A percentile compares a stretch with the other conserved stretches of the same genome.
Evolutionary conservation across 2,329 filamentous ascomycete genomes (phyloP).

Genomic region (Domatiomyces catenatus): DNA sequence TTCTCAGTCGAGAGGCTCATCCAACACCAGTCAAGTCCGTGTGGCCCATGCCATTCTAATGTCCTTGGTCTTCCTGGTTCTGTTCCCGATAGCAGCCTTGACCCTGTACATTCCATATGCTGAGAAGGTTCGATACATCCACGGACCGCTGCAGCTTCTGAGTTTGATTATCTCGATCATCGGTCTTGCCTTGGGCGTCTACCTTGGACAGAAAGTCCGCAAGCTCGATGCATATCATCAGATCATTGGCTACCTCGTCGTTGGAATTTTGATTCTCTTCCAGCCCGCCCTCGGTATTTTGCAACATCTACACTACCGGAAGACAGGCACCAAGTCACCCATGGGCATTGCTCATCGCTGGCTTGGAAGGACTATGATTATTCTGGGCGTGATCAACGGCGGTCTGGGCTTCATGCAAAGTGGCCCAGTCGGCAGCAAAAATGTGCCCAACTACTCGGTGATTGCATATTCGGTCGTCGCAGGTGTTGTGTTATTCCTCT

Average conservation of each 20-base stretch:
- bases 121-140: conserved; percentile 28
- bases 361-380: conserved; percentile 37
- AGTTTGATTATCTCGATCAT: conserved; percentile 33
- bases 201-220: conserved; percentile 28
- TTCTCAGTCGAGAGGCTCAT: conserved; percentile 1
- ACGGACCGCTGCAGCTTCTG: conserved; percentile 33
- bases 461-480: conserved; percentile 38
- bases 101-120: conserved; percentile 24
- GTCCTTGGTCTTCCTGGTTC: conserved; percentile 27
- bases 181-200: conserved; percentile 37
- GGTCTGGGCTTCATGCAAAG: conserved; percentile 38
- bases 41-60: conserved; percentile 28
- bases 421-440: conserved; percentile 23
- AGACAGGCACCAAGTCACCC: conserved; percentile 21
- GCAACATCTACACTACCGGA: conserved; percentile 38
- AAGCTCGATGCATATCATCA: conserved; percentile 31
- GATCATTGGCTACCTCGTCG: conserved; percentile 39
- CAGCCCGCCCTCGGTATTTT: conserved; percentile 37
- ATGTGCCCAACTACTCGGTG: conserved; percentile 20
- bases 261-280: conserved; percentile 39
- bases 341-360: conserved; percentile 37
- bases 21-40: conserved; percentile 3
- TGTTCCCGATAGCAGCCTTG: conserved; percentile 23
- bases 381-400: conserved; percentile 42
- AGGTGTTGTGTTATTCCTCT: conserved; percentile 31